Base-by-base conservation (phyloP, 192 early-diverging fungal species). In the Coemansia sp. region DNA sequence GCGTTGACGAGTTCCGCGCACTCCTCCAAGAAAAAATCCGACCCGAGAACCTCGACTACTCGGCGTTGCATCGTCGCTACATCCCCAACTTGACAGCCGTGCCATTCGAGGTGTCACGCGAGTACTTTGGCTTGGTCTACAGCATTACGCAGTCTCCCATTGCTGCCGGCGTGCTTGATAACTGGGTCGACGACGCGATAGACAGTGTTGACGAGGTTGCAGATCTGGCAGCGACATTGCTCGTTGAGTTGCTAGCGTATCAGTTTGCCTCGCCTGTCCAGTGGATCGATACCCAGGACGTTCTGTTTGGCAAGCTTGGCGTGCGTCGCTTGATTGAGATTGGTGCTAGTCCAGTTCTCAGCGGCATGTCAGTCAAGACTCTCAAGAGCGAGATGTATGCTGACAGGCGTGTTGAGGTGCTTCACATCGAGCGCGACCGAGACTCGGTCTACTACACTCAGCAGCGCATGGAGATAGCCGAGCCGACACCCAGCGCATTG, bases 251-350 rank as follows among this genome's bases (percentile, higher is more conserved):
- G 58, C 78, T 97, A 9, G 93, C 95, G 20, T 93, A 96, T 73
- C 95, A 97, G 83, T 94, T 97, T 73, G 94, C 95, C 15, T 91
- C 88, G 47, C 90, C 95, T 36, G 95, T 97, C 22, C 88, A 92
- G 71, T 97, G 95, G 95, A 96, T 97, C 66, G 91, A 95, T 68
- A 97, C 95, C 36, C 95, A 97, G 75, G 93, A 96, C 65, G 77
- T 86, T 54, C 83, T 97, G 57, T 92, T 97, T 6, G 22, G 15
- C 69, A 78, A 88, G 63, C 90, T 87, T 76, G 79, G 90, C 25
- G 88, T 95, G 54, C 85, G 89, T 59, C 90, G 93, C 38, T 62
- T 95, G 58, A 91, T 95, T 49, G 96, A 97, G 73, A 84, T 96
- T 32, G 96, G 96, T 47, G 91, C 93, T 17, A 86, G 87, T 64